Percentiles rank a stretch among this genome's conserved stretches.
Conservation (phyloP, 2,329 filamentous ascomycete genomes). For the Claviceps maximensis region DNA sequence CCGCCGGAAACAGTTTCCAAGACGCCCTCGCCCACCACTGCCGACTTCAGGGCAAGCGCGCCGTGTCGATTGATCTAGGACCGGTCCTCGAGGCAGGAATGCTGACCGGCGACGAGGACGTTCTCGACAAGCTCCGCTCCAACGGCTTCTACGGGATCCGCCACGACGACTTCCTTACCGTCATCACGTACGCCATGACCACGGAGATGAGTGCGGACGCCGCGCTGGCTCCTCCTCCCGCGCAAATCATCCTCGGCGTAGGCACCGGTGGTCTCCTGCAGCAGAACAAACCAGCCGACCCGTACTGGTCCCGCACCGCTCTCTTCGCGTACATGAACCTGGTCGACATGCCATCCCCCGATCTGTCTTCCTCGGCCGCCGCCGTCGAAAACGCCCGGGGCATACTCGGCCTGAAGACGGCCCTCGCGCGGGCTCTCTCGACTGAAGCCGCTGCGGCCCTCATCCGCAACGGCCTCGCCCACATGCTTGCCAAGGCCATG, state of each 20-base stretch:
- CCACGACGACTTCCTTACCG: slow-evolving; percentile 33
- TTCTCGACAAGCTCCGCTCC: slow-evolving; percentile 33
- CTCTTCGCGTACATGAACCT: slow-evolving; percentile 35
- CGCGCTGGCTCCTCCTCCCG: slow-evolving; percentile 20
- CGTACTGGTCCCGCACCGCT: slow-evolving; percentile 39
- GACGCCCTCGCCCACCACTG: slow-evolving; percentile 31
- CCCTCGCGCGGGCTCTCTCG: slow-evolving; percentile 18
- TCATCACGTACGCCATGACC: slow-evolving; percentile 34
- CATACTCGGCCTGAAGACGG: slow-evolving; percentile 17
- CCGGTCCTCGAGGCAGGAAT: slow-evolving; percentile 41
- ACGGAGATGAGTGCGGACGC: slow-evolving; percentile 16
- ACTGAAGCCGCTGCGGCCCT: slow-evolving; percentile 19
- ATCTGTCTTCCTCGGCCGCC: slow-evolving; percentile 11
- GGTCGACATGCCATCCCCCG: slow-evolving; percentile 29
- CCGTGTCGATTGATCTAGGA: slow-evolving; percentile 36
- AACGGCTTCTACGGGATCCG: slow-evolving; percentile 42
- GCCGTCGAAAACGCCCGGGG: slow-evolving; percentile 5
- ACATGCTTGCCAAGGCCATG: slow-evolving; percentile 31
- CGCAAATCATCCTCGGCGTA: slow-evolving; percentile 38
- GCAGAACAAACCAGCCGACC: slow-evolving; percentile 38
- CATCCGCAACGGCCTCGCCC: slow-evolving; percentile 22
- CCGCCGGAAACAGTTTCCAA: slow-evolving; percentile 38
- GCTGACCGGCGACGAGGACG: slow-evolving; percentile 34
- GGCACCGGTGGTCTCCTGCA: slow-evolving; percentile 39
- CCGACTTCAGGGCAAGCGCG: slow-evolving; percentile 19